Percentiles rank a stretch among this genome's conserved stretches.
Conservation (phyloP, 1,284 basidiomycete species). For the Ustilago sp. region DNA sequence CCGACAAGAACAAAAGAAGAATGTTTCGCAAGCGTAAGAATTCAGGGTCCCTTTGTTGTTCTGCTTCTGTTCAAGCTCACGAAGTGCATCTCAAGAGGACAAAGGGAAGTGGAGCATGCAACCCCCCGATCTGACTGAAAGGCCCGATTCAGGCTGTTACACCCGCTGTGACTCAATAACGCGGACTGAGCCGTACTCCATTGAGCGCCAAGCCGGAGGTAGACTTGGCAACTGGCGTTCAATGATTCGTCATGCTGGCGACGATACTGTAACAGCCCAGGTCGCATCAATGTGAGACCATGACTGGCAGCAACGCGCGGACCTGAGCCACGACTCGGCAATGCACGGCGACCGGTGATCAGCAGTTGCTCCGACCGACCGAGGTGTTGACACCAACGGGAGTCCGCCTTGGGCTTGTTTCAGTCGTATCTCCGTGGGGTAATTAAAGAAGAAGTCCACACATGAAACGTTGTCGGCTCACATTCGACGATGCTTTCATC, state of each 20-base stretch:
- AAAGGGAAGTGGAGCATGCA: slow-evolving; percentile 10
- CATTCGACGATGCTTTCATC: neutral
- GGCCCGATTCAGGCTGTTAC: neutral
- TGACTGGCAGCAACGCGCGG: neutral
- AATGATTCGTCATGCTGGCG: too few relatives aligned
- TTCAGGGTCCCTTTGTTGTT: slow-evolving; percentile 14
- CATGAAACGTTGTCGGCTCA: neutral
- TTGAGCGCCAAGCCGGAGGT: neutral
- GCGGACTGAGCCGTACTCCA: neutral
- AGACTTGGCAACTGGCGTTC: neutral
- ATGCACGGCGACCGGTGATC: neutral
- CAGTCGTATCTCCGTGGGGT: neutral
- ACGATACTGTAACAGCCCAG: neutral
- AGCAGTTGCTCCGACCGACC: neutral
- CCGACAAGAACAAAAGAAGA: slow-evolving; percentile 7
- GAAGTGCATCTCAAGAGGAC: neutral
- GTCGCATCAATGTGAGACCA: neutral
- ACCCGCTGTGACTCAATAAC: neutral
- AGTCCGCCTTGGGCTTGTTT: neutral
- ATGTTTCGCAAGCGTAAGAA: neutral
- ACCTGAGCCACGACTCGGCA: neutral
- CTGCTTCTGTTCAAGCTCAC: neutral
- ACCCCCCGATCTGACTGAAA: neutral
- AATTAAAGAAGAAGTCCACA: neutral
- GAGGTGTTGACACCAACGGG: neutral